A percentile compares a stretch with the other conserved stretches of the same genome.
Evolutionary conservation across 306 rosid genomes (phyloP).

Genomic region (Malus sieversii): DNA sequence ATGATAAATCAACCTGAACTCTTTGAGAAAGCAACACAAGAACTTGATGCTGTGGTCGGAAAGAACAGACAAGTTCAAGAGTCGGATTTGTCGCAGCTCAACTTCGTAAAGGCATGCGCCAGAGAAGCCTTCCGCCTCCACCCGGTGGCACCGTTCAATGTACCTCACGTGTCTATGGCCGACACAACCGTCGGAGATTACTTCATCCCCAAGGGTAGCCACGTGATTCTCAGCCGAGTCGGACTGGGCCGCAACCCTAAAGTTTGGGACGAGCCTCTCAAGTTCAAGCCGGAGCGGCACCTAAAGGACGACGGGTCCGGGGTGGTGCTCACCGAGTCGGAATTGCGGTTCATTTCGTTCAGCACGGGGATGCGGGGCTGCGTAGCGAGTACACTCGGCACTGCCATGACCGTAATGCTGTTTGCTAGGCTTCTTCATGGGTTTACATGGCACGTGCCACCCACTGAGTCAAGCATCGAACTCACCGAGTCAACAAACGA

Average conservation of each 20-base stretch:
- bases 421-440: slow-evolving; percentile 30
- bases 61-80: background rate
- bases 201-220: slow-evolving; percentile 34
- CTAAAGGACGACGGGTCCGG: background rate
- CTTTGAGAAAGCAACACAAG: background rate
- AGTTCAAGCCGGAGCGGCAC: slow-evolving; percentile 7
- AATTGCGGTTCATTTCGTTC: background rate
- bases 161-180: slow-evolving; percentile 17
- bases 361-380: slow-evolving; percentile 15
- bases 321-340: background rate
- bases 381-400: slow-evolving; percentile 17
- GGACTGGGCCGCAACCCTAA: slow-evolving; percentile 24
- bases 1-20: background rate
- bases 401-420: slow-evolving; percentile 21
- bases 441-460: slow-evolving; percentile 21
- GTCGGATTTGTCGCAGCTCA: background rate
- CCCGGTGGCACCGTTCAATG: slow-evolving; percentile 8
- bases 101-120: background rate
- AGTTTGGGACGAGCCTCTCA: slow-evolving; percentile 21
- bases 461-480: background rate
- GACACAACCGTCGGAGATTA: slow-evolving; percentile 13
- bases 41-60: background rate
- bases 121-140: slow-evolving; percentile 22
- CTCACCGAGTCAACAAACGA: background rate
- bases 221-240: slow-evolving; percentile 22